Evolutionary conservation across 768 basidiomycete genomes (phyloP).

Genomic region (Leccinum ochraceum): DNA sequence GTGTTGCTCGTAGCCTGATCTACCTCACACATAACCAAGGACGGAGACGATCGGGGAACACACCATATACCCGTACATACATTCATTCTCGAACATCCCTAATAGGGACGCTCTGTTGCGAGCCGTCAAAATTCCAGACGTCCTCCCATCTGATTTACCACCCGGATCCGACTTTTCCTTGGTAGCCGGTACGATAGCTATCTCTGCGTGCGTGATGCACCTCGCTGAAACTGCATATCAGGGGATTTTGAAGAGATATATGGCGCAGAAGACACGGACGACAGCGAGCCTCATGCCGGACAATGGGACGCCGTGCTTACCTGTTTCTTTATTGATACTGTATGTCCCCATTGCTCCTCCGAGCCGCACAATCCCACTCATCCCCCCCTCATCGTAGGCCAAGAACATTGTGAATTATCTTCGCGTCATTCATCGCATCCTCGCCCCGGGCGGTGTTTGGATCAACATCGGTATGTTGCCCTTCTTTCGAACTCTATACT

Average conservation of each 20-base stretch:
- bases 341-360: conserved; percentile 33
- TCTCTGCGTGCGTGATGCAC: neutral
- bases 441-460: conserved; percentile 89
- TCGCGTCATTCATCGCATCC: conserved; percentile 75
- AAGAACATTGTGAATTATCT: conserved; percentile 92
- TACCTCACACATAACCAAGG: conserved; percentile 33
- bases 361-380: no score
- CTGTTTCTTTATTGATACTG: conserved; percentile 97
- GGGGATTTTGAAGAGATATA: conserved; percentile 96
- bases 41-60: conserved; percentile 68
- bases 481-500: neutral
- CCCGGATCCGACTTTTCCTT: conserved; percentile 70
- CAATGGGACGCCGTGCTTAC: conserved; percentile 90
- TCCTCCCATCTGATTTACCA: conserved; percentile 74
- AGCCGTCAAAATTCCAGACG: conserved; percentile 76
- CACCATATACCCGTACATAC: conserved; percentile 86
- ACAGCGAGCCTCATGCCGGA: conserved; percentile 67
- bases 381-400: conserved; percentile 48
- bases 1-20: neutral
- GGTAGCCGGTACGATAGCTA: conserved; percentile 65
- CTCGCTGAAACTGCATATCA: conserved; percentile 22
- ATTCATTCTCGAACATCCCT: conserved; percentile 85
- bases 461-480: conserved; percentile 62
- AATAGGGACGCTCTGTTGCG: conserved; percentile 62
- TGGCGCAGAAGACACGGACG: conserved; percentile 50